Percentiles rank a stretch among this genome's conserved stretches.
Conservation (phyloP, 1,139 yeast species). For the Saccharomyces hybrid region DNA sequence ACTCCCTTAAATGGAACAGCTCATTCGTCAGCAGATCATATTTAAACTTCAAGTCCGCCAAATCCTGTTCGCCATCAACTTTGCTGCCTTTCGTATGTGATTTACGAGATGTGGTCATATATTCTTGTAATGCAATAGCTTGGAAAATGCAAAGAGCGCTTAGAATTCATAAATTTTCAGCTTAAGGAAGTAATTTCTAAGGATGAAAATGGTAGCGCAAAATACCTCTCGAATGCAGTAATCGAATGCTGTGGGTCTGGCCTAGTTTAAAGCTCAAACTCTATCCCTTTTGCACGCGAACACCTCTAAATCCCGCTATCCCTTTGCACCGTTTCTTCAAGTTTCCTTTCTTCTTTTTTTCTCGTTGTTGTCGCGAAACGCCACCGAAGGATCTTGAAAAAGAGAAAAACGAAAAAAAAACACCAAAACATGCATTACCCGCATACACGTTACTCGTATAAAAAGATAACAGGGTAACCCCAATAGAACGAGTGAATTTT, state of each 20-base stretch:
- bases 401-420: neutral
- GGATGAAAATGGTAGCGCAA: neutral
- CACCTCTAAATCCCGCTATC: neutral
- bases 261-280: neutral
- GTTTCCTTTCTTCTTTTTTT: neutral
- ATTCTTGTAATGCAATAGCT: constrained; percentile 3
- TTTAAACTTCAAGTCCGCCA: constrained; percentile 25
- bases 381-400: neutral
- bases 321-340: neutral
- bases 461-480: neutral
- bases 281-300: neutral
- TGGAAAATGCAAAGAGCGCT: neutral
- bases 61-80: constrained; percentile 2
- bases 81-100: constrained; percentile 1
- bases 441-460: neutral
- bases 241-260: neutral
- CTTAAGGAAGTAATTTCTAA: neutral
- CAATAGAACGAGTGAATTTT: neutral
- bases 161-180: neutral
- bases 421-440: neutral
- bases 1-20: constrained; percentile 39
- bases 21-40: constrained; percentile 37
- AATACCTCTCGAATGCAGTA: neutral
- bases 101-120: constrained; percentile 3
- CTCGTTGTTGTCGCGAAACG: neutral